Base-by-base conservation (phyloP, 805 yeast genomes). In the Hanseniaspora taiwanica region DNA sequence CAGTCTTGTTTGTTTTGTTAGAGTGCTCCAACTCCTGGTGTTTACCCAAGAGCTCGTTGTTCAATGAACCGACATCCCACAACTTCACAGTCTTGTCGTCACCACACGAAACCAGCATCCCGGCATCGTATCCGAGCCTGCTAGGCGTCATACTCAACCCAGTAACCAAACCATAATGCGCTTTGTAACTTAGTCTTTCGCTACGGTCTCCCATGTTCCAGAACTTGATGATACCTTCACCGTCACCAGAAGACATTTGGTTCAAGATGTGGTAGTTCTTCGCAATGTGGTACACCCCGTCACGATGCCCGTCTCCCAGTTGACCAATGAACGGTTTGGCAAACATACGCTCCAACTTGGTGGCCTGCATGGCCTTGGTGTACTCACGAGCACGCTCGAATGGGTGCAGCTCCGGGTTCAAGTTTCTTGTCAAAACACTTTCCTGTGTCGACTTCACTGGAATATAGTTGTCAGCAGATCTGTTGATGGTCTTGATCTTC, bases 301-400 rank as follows among this genome's bases (percentile, higher is more conserved):
- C 98, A 42, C 89, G 66, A 55, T 93, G 98, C 7, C 98, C 98
- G 45, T 74, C 72, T 3, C 99, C 99, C 27, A 91, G 63, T 56
- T 91, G 97, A 1, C 94, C 96, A 17, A 93, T 69, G 60, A 91
- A 91, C 2, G 99, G 99, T 55, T 87, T 87, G 0, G 99, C 97
- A 71, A 91, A 91, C 82, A 91, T 80, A 49, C 96, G 72, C 56
- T 89, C 97, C 63, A 91, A 60, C 57, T 91, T 91, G 13, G 97
- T 87, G 21, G 98, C 97, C 42, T 84, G 89, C 40, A 91, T 63
- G 0, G 97, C 97, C 48, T 87, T 74, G 16, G 96, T 83, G 54
- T 91, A 91, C 61, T 91, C 98, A 55, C 98, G 71, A 5, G 97
- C 96, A 50, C 97, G 70, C 62, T 91, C 97, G 54, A 91, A 89